A percentile compares a stretch with the other conserved stretches of the same genome.
phyloP scores from a whole-genome alignment of 495 filamentous ascomycete species.

The Acidiella bohemica region DNA sequence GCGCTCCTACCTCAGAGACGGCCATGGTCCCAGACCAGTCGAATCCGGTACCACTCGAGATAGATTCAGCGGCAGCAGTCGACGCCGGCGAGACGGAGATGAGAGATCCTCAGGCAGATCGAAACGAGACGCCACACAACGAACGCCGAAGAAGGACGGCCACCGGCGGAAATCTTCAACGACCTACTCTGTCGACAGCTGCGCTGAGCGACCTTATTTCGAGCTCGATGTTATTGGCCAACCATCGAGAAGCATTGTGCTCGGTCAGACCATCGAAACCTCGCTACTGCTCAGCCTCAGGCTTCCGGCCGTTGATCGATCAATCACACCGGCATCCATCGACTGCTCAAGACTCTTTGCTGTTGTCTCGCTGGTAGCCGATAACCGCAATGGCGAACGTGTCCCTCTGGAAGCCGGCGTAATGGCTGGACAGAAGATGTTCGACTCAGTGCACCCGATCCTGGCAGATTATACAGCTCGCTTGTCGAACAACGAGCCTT shows the following conservation, averaged over 20 bases:
- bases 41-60: slow-evolving; percentile 7
- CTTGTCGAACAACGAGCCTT: slow-evolving; percentile 7
- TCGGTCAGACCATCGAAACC: slow-evolving; percentile 14
- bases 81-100: slow-evolving; percentile 1
- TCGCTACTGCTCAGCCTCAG: slow-evolving; percentile 12
- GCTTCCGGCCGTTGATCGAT: not conserved
- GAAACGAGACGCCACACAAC: not conserved
- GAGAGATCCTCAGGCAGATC: slow-evolving; percentile 5
- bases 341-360: slow-evolving; percentile 14
- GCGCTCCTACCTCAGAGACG: slow-evolving; percentile 6
- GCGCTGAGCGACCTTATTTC: slow-evolving; percentile 9
- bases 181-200: not conserved
- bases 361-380: slow-evolving; percentile 11
- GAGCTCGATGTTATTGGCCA: slow-evolving; percentile 17
- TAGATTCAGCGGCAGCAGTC: slow-evolving; percentile 2
- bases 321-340: not conserved
- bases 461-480: slow-evolving; percentile 2
- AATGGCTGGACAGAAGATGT: slow-evolving; percentile 13
- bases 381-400: slow-evolving; percentile 10
- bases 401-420: slow-evolving; percentile 10
- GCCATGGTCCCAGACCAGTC: slow-evolving; percentile 7
- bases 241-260: slow-evolving; percentile 1
- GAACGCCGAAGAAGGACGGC: slow-evolving; percentile 9
- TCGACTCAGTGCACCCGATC: slow-evolving; percentile 15
- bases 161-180: slow-evolving; percentile 4